Base-by-base conservation (phyloP, 768 basidiomycete species). In the Clavulina sp. region DNA sequence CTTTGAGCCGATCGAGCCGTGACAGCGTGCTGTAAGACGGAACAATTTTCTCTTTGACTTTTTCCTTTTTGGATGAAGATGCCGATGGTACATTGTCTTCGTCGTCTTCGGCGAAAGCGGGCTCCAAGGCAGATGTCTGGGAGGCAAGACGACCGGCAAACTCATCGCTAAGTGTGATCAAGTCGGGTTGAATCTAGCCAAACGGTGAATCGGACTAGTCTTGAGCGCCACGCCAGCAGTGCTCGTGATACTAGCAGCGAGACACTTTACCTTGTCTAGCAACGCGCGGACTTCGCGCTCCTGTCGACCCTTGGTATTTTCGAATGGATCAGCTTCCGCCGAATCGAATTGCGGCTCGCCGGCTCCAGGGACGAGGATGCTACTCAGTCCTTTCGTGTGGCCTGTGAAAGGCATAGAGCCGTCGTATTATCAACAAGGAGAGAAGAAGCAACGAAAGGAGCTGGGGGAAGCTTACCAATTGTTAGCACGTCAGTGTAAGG, bases 291-390 rank as follows among this genome's bases (percentile, higher is more conserved):
- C 88, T 64, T 97, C 95, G 52, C 85, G 73, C 68, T 97, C 95
- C 51, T 85, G 72, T 52, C 89, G 67, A 21, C 83, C 72, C 56
- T 77, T 80, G 63, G 74, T 78, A 60, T 80, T 76, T 65, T 99
- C 93, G 68, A 84, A 96, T 2, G 92, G 89, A 74, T 99, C 92
- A 0, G 88, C 86, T 64, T 97, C 95, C 13, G 73, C 64, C 53
- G 82, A 84, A 61, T 99, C 95, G 63, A 91, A 93, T 70, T 95
- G 91, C 43, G 92, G 78, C 64, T 97, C 92, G 31, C 93, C 95
- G 5, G 80, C 69, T 26, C 93, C 93, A 0, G 95, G 95, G 0
- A 97, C 81, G 51, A 97, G 71, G 48, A 97, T 74, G 38, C 76
- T 83, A 3, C 85, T 85, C 18, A 97, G 68, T 0, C 93, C 93